Conservation (phyloP, 163 green algal species). For the Smithsoniella earleae region DNA sequence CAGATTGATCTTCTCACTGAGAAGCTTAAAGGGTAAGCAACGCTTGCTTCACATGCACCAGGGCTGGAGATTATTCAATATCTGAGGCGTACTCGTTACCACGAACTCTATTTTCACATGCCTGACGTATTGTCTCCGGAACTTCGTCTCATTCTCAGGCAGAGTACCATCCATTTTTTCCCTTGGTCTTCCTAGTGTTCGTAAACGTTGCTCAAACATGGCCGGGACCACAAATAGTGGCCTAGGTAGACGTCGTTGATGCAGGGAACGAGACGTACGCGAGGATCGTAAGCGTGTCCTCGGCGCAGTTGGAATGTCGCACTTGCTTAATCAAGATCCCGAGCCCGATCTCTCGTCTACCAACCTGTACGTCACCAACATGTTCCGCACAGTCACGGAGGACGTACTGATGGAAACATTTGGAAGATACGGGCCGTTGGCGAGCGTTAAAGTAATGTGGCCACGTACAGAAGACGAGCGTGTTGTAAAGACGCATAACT, state of each 20-base stretch:
- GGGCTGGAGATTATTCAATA: background rate
- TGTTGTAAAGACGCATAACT: slow-evolving; percentile 63
- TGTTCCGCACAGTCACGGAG: slow-evolving; percentile 67
- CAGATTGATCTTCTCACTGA: slow-evolving; percentile 30
- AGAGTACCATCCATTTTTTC: too few species aligned
- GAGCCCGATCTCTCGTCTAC: slow-evolving; percentile 62
- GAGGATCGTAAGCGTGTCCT: slow-evolving; percentile 25
- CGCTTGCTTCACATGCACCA: too few species aligned
- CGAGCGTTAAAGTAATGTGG: slow-evolving; percentile 95
- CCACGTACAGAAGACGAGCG: slow-evolving; percentile 84
- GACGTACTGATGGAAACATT: slow-evolving; percentile 78
- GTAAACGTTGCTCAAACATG: too few species aligned
- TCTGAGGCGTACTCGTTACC: too few species aligned
- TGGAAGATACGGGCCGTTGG: slow-evolving; percentile 81
- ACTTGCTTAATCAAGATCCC: background rate
- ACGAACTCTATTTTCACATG: too few species aligned
- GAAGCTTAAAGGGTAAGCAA: slow-evolving; percentile 30
- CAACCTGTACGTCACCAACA: slow-evolving; percentile 84
- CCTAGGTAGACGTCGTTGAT: too few species aligned
- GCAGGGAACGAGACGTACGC: slow-evolving; percentile 16
- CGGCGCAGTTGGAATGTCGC: slow-evolving; percentile 1
- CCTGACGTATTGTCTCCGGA: too few species aligned
- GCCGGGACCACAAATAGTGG: too few species aligned
- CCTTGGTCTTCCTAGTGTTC: too few species aligned
- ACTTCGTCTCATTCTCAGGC: too few species aligned